These are phyloP conservation scores for Theobroma grandiflorum DNA, from an alignment of 441 rosid genomes.

Conservation along the genomic window DNA sequence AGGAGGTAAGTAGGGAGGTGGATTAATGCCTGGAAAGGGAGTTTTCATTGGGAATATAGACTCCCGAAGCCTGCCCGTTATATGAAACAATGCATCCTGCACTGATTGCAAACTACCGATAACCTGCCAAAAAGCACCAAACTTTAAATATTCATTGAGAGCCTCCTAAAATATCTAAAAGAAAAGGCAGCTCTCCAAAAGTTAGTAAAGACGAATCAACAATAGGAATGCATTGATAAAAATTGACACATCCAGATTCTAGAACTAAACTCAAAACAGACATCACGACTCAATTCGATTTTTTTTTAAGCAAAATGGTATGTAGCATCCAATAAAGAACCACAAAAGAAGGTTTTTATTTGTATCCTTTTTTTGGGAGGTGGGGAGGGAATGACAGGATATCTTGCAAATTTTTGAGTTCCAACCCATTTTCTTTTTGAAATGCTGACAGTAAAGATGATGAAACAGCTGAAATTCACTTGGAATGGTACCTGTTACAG, in stretches of 20 bases:
- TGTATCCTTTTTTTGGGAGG: too few species aligned
- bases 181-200: neutral
- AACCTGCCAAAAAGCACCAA: constrained; percentile 52
- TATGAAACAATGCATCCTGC: constrained; percentile 77
- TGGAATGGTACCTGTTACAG: too few species aligned
- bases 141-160: neutral
- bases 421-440: constrained; percentile 1
- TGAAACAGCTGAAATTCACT: neutral
- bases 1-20: constrained; percentile 66
- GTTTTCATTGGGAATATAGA: constrained; percentile 60
- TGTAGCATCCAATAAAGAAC: too few species aligned
- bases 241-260: too few species aligned
- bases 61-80: constrained; percentile 70
- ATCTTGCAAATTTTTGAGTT: neutral
- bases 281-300: too few species aligned
- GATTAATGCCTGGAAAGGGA: constrained; percentile 52
- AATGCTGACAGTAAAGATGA: neutral
- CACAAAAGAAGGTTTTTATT: too few species aligned
- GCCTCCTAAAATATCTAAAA: neutral
- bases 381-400: too few species aligned
- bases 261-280: too few species aligned
- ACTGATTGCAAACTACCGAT: constrained; percentile 68
- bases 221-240: too few species aligned
- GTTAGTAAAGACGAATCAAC: neutral
- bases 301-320: too few species aligned